phyloP scores from a whole-genome alignment of 2,329 filamentous ascomycete genomes.

The Xylaria sp. region DNA sequence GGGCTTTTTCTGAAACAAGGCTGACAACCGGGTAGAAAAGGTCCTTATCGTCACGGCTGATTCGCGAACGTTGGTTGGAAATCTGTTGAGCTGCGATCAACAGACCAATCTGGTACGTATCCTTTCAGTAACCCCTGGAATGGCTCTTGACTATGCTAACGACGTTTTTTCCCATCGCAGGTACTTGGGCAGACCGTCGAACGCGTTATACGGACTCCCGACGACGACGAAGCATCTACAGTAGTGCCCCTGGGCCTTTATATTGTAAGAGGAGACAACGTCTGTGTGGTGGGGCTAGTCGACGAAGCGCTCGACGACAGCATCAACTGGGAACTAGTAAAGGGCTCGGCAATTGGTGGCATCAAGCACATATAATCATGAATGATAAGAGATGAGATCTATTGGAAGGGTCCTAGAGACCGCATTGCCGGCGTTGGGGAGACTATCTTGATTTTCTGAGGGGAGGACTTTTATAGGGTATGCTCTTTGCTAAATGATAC shows the following conservation, averaged over 20 bases:
- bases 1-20: constrained; percentile 33
- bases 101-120: constrained; percentile 80
- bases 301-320: constrained; percentile 89
- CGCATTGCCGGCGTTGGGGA: constrained; percentile 50
- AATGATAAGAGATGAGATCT: constrained; percentile 2
- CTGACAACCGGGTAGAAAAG: constrained; percentile 73
- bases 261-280: constrained; percentile 92
- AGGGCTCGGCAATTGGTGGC: constrained; percentile 82
- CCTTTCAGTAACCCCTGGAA: neutral
- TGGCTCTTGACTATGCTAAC: constrained; percentile 14
- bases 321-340: constrained; percentile 93
- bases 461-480: constrained; percentile 45
- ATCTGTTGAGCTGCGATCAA: constrained; percentile 86
- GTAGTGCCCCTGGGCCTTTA: constrained; percentile 89
- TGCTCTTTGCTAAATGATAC: constrained; percentile 51
- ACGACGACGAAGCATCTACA: constrained; percentile 83
- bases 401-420: constrained; percentile 13
- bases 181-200: constrained; percentile 87
- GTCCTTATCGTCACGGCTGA: constrained; percentile 92
- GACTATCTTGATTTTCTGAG: constrained; percentile 22
- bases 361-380: constrained; percentile 75
- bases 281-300: constrained; percentile 87
- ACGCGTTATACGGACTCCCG: constrained; percentile 86
- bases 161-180: constrained; percentile 51
- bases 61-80: constrained; percentile 86